Percentiles rank a stretch among this genome's conserved stretches.
Conservation (phyloP, 495 filamentous ascomycete genomes). For the Penicillium psychrofluorescens region DNA sequence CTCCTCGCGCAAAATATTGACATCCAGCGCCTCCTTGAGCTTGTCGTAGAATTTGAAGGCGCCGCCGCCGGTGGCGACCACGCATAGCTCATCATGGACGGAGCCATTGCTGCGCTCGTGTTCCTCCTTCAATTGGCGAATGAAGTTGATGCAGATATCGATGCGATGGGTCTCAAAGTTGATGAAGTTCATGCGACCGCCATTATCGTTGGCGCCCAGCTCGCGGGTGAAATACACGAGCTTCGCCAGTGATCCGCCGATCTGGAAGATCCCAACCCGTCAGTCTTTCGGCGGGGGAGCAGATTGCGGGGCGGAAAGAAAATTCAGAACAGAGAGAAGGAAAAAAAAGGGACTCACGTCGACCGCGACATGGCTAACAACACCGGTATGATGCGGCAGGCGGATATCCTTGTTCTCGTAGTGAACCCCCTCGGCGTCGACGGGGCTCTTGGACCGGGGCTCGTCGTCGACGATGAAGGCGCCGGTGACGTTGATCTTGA, state of each 20-base stretch:
- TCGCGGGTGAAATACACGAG: constrained; percentile 95
- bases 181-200: constrained; percentile 87
- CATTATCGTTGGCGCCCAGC: constrained; percentile 65
- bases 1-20: constrained; percentile 86
- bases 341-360: constrained; percentile 57
- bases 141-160: constrained; percentile 83
- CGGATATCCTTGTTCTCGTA: constrained; percentile 87
- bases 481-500: constrained; percentile 90
- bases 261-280: constrained; percentile 45
- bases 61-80: constrained; percentile 93
- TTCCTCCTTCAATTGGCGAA: constrained; percentile 71
- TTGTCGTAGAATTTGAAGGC: constrained; percentile 94
- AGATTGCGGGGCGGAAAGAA: constrained; percentile 26
- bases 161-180: constrained; percentile 94
- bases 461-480: constrained; percentile 93
- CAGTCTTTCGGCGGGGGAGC: constrained; percentile 12
- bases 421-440: constrained; percentile 51
- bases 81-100: constrained; percentile 57
- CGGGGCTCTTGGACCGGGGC: constrained; percentile 41
- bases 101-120: constrained; percentile 67
- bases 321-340: constrained; percentile 25
- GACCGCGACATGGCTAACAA: constrained; percentile 92
- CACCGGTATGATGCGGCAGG: constrained; percentile 86
- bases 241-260: constrained; percentile 91
- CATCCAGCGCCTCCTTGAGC: constrained; percentile 69